Conservation (phyloP, 192 early-diverging fungal species). For the Lobosporangium transversale region DNA sequence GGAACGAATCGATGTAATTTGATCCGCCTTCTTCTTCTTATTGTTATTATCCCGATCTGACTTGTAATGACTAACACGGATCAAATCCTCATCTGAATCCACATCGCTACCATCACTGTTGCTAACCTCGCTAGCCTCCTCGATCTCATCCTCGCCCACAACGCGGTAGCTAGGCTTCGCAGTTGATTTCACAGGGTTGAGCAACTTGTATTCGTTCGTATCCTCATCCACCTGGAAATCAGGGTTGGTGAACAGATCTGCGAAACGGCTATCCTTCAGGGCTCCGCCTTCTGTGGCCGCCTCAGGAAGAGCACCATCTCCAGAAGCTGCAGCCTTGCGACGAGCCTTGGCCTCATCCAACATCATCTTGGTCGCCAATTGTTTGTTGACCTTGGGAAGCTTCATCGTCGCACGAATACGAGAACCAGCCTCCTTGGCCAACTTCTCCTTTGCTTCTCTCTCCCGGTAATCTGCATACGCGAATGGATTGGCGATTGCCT, state of each 20-base stretch:
- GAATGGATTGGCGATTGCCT: constrained; percentile 95
- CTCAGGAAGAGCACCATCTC: constrained; percentile 37
- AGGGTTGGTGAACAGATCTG: constrained; percentile 86
- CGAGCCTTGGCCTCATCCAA: constrained; percentile 51
- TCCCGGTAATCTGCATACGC: constrained; percentile 93
- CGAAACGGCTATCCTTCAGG: constrained; percentile 88
- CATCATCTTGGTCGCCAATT: constrained; percentile 76
- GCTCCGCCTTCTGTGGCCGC: constrained; percentile 57
- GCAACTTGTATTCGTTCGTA: constrained; percentile 82
- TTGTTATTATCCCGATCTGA: constrained; percentile 39
- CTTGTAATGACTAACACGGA: constrained; percentile 37
- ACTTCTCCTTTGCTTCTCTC: constrained; percentile 78
- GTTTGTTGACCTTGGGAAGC: constrained; percentile 92
- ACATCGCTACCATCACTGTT: constrained; percentile 51
- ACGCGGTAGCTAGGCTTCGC: constrained; percentile 53
- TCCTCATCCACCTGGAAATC: constrained; percentile 92
- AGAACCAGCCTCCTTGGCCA: constrained; percentile 85
- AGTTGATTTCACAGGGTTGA: constrained; percentile 60
- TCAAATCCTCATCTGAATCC: constrained; percentile 52
- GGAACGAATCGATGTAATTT: constrained; percentile 51
- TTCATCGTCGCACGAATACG: constrained; percentile 90
- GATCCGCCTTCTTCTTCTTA: constrained; percentile 40
- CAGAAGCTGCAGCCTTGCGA: constrained; percentile 52
- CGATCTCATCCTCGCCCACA: constrained; percentile 50
- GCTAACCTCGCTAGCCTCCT: constrained; percentile 39